These are phyloP conservation scores for Syncephalis plumigaleata DNA, from an alignment of 371 early-diverging fungal genomes.

Conservation along the genomic window DNA sequence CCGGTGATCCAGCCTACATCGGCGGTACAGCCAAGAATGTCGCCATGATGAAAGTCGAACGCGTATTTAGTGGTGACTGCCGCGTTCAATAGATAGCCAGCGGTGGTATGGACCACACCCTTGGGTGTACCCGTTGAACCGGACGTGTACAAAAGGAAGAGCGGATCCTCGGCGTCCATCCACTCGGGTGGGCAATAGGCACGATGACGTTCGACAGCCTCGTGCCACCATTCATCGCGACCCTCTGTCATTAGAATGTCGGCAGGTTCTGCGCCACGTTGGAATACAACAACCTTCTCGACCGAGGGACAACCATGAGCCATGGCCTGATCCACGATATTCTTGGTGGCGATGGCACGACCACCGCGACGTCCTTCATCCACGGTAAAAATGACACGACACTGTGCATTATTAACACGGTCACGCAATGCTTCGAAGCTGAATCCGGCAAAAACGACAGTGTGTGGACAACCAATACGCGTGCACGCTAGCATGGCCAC, in stretches of 20 bases:
- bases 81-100: constrained; percentile 87
- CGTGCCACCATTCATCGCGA: constrained; percentile 83
- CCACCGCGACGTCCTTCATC: constrained; percentile 84
- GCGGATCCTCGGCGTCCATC: constrained; percentile 84
- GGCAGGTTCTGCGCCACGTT: constrained; percentile 58
- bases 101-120: constrained; percentile 84
- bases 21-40: constrained; percentile 72
- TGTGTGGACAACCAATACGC: constrained; percentile 75
- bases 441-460: constrained; percentile 90
- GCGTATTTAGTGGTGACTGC: constrained; percentile 72
- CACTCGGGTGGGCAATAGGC: constrained; percentile 63
- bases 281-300: constrained; percentile 70
- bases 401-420: constrained; percentile 60
- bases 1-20: constrained; percentile 75
- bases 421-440: constrained; percentile 73
- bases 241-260: constrained; percentile 42
- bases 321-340: constrained; percentile 80
- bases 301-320: constrained; percentile 41
- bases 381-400: constrained; percentile 61
- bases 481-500: constrained; percentile 88
- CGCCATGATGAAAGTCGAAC: constrained; percentile 75
- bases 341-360: constrained; percentile 75
- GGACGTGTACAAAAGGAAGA: constrained; percentile 94
- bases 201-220: constrained; percentile 50
- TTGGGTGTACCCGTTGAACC: constrained; percentile 93